Conservation (phyloP, 2,329 filamentous ascomycete genomes). For the Claviceps monticola region DNA sequence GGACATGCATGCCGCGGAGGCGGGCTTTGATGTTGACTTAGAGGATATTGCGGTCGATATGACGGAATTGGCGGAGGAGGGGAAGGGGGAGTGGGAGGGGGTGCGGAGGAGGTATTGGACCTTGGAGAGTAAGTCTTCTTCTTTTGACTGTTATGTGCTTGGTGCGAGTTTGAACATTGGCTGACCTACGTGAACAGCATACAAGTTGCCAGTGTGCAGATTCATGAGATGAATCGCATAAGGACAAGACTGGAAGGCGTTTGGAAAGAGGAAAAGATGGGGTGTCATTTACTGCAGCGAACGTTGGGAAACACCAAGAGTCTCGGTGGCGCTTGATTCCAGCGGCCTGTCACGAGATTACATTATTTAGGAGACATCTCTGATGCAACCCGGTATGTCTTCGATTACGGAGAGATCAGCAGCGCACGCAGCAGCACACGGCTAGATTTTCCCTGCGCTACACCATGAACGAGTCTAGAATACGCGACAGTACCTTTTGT, state of each 20-base stretch:
- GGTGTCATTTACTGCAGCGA: too few relatives aligned
- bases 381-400: not conserved
- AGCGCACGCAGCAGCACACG: too few relatives aligned
- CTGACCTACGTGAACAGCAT: constrained; percentile 31
- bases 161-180: not conserved
- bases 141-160: not conserved
- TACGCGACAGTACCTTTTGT: not conserved
- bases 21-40: constrained; percentile 84
- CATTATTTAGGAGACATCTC: not conserved
- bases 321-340: too few relatives aligned
- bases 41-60: constrained; percentile 61
- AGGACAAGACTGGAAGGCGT: not conserved
- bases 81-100: constrained; percentile 71
- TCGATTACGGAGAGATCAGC: not conserved
- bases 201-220: constrained; percentile 59
- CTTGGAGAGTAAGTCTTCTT: constrained; percentile 37
- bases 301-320: not conserved
- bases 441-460: not conserved
- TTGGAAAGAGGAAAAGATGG: not conserved
- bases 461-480: not conserved
- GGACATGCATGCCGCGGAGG: constrained; percentile 81
- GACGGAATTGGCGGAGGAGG: constrained; percentile 46
- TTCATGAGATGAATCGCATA: constrained; percentile 46
- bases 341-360: not conserved
- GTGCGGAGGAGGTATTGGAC: constrained; percentile 85